These are phyloP conservation scores for Huntiella moniliformis DNA, from an alignment of 2,329 filamentous ascomycete genomes.

Conservation along the genomic window DNA sequence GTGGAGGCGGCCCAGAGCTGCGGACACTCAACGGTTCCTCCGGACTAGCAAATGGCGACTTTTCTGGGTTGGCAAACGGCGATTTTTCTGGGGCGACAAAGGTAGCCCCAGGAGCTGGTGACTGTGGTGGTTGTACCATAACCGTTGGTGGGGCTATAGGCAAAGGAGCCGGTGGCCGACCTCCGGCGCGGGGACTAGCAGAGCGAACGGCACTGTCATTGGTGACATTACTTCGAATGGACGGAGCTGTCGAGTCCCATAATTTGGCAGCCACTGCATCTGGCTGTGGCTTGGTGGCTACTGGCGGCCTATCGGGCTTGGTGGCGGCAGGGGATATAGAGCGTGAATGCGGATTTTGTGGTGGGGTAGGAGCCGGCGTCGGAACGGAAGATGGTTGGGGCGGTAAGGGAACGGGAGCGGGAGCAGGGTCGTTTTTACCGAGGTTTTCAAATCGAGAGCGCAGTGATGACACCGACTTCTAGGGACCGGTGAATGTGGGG, in stretches of 20 bases:
- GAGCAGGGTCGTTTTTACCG: constrained; percentile 25
- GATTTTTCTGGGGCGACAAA: neutral
- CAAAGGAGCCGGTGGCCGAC: neutral
- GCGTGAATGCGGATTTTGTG: constrained; percentile 15
- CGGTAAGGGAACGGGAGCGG: constrained; percentile 21
- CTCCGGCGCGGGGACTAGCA: constrained; percentile 8
- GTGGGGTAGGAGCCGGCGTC: constrained; percentile 3
- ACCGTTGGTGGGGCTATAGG: constrained; percentile 38
- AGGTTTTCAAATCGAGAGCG: constrained; percentile 69
- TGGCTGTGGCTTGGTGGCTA: neutral
- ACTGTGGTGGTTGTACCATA: constrained; percentile 49
- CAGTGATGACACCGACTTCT: constrained; percentile 70
- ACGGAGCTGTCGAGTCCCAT: constrained; percentile 12
- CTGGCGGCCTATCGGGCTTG: constrained; percentile 25
- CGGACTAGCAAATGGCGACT: neutral
- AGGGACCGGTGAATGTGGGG: neutral
- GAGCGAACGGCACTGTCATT: constrained; percentile 13
- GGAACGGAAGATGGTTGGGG: constrained; percentile 17
- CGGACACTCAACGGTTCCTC: constrained; percentile 18
- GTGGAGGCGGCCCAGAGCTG: constrained; percentile 31
- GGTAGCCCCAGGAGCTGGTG: constrained; percentile 28
- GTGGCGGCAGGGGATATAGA: constrained; percentile 20
- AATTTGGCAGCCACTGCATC: neutral
- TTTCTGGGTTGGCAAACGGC: constrained; percentile 18
- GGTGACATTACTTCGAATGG: constrained; percentile 14